Percentiles rank a stretch among this genome's conserved stretches.
Evolutionary conservation across 768 basidiomycete species (phyloP).

Genomic region (Tubosaeta sp.): DNA sequence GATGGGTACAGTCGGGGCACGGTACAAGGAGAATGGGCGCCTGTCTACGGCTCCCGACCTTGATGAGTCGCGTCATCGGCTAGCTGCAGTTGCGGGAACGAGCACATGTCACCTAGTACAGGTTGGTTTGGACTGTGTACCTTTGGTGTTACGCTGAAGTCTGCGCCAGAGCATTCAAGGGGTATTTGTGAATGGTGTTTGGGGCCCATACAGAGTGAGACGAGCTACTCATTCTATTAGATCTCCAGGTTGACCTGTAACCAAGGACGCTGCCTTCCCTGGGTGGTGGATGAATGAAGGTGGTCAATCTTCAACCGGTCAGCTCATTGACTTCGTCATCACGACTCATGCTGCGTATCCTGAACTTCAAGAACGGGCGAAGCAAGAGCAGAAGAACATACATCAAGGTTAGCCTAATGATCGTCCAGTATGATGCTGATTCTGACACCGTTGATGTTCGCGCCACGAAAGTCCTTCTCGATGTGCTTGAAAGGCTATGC

Average conservation of each 20-base stretch:
- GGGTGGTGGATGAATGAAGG: constrained; percentile 99
- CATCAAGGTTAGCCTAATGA: constrained; percentile 41
- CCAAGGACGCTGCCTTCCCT: constrained; percentile 79
- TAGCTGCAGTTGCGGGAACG: constrained; percentile 94
- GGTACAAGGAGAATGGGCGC: constrained; percentile 51
- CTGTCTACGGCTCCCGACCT: constrained; percentile 57
- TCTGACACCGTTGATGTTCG: neutral
- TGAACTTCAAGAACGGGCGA: constrained; percentile 59
- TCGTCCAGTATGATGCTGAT: neutral
- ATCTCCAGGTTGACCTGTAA: constrained; percentile 2
- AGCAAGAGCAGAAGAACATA: constrained; percentile 54
- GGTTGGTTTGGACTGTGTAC: constrained; percentile 34
- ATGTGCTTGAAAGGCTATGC: constrained; percentile 64
- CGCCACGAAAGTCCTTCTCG: constrained; percentile 55
- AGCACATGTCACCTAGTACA: constrained; percentile 95
- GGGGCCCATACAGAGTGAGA: constrained; percentile 80
- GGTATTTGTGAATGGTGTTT: constrained; percentile 87
- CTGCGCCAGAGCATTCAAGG: constrained; percentile 65
- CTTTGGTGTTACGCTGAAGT: neutral
- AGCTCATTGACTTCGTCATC: constrained; percentile 91
- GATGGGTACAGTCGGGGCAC: constrained; percentile 91
- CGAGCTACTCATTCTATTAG: neutral
- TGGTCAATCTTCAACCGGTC: constrained; percentile 96
- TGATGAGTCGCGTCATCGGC: constrained; percentile 71
- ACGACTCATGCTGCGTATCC: constrained; percentile 86